Evolutionary conservation across 2,329 filamentous ascomycete species (phyloP), one percentile per base, ranked within the genome.

Genomic region (Xylariaceae sp.): DNA sequence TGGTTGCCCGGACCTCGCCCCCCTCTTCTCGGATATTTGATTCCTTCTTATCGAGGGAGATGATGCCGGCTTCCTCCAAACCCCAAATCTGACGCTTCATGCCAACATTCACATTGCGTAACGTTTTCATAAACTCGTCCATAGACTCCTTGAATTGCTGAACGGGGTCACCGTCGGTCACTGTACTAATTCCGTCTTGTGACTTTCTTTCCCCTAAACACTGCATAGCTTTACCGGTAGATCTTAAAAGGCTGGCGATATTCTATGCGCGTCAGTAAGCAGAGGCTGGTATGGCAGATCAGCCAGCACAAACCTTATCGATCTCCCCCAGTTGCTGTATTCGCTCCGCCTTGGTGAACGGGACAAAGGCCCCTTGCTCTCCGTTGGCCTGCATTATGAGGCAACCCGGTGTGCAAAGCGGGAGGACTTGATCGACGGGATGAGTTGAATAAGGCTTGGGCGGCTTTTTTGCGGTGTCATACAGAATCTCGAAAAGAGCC

Each of bases 241-340:
- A 80, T 45, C 75, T 71, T 39, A 87, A 75, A 50, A 87, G 74
- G 54, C 66, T 67, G n/a, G 66, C 64, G 16, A 71, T 69, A 56
- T 65, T 63, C 68, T 67, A 50, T 43, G 22, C 60, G 13, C 70
- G 73, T 60, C 55, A 63, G 59, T 15, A 41, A 34, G 34, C 10
- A 18, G 9, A 43, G 42, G 37, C n/a, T n/a, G n/a, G n/a, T 29
- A 7, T 12, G 13, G 21, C 15, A 46, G 15, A 43, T 22, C 18
- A 43, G 37, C 26, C 18, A 16, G 16, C 36, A 54, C 64, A 37
- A 67, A 85, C 84, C 65, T 81, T 81, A 72, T 95, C 90, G 63
- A 95, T 88, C 40, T 86, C 83, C 62, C 85, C 87, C 52, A 95
- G 81, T 65, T 95, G 89, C 53, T 85, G 78, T 60, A 95, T 90